Evolutionary conservation across 805 yeast genomes (phyloP), one percentile per base, ranked within the genome.

Genomic region (Ogataea nitratoaversa): DNA sequence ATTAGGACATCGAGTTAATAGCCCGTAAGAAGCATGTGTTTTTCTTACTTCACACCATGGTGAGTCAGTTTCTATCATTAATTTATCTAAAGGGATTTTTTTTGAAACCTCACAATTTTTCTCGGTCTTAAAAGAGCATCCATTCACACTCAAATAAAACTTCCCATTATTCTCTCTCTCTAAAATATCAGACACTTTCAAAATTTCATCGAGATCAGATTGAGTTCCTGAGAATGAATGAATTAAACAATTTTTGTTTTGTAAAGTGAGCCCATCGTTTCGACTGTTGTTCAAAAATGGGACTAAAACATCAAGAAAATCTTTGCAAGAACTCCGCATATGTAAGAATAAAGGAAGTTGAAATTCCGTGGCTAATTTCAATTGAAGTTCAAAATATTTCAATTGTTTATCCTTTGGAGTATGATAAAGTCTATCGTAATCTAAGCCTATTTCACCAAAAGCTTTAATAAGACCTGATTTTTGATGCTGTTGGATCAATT

Each of bases 31-130:
- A 2, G 88, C 87, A 58, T 88, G 96, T 8, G 93, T 73, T 49
- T 78, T 84, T 43, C 95, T 71, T 34, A 93, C 78, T 56, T 90
- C 98, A 66, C 99, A 93, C 99, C 99, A 93, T 1, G 99, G 99
- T 3, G 97, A 89, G 63, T 93, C 99, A 0, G 97, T 91, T 58
- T 93, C 99, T 8, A 93, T 74, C 72, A 91, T 63, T 32, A 93
- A 60, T 52, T 71, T 74, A 4, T 79, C 77, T 8, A 79, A 53
- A 0, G 98, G 98, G n/a, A 93, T 74, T 19, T 59, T 53, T 31
- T 66, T 63, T 0, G 82, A 87, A 19, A 82, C 88, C 20, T 71
- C 70, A 12, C 89, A 63, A 54, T 85, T 88, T 47, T 84, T 89
- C 41, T 76, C 77, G 0, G 86, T 78, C 54, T 83, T 84, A 49